Base-by-base conservation (phyloP, 1,139 yeast genomes). In the Taphrina populina region DNA sequence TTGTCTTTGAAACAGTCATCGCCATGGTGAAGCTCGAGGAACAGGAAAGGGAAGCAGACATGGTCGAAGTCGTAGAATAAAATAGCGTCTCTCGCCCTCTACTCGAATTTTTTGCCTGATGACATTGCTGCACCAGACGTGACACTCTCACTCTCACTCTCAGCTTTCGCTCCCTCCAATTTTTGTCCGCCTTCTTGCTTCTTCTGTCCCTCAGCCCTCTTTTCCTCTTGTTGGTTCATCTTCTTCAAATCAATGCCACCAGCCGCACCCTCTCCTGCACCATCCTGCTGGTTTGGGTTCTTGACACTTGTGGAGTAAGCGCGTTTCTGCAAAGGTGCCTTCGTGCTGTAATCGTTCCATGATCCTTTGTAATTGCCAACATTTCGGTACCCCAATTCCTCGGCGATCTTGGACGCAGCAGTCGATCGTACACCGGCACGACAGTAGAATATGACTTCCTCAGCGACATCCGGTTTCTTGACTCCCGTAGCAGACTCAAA, bases 341-440 rank as follows among this genome's bases (percentile, higher is more conserved):
- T 20, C 19, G 43, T 21, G 13, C 47, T 21, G 97, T 97, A 90
- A 69, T 90, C 96, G 65, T 79, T 82, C 70, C 81, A 86, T 7
- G 95, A 85, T 5, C 97, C 97, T 35, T 77, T 72, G 70, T 90
- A 72, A 62, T 71, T 72, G 44, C 68, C 68, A 17, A 49, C 65
- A 65, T 84, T 78, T 59, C 79, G 74, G 71, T 88, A 92, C 15
- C 97, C 98, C 71, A 83, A 86, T 29, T 95, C 84, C 61, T 81
- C 80, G 23, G 97, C 98, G 66, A 90, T 76, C 66, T 86, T 95
- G 67, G 88, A 96, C 41, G 96, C 94, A 59, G 88, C 88, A 45
- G 88, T 77, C 39, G 95, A 84, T 73, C 98, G 81, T 46, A 88
- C 86, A 56, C 98, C 98, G 4, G 87, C 95, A 58, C 85, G 80